Evolutionary conservation across 768 basidiomycete genomes (phyloP).

Genomic region (Trametes elegans): DNA sequence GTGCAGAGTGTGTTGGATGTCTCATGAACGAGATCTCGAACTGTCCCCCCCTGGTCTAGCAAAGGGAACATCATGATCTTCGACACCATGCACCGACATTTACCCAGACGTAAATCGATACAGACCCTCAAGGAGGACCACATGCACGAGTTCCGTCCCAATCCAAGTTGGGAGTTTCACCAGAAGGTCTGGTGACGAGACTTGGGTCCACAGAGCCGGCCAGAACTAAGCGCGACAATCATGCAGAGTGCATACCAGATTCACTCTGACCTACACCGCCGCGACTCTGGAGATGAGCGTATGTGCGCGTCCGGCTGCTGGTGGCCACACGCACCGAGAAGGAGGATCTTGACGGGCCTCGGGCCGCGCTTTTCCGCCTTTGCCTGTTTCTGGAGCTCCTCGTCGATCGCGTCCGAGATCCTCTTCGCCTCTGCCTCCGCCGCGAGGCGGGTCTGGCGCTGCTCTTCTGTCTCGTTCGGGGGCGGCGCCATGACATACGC

Average conservation of each 20-base stretch:
- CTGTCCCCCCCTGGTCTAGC: too few relatives aligned
- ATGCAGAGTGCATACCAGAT: constrained; percentile 29
- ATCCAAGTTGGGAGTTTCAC: too few relatives aligned
- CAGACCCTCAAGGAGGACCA: too few relatives aligned
- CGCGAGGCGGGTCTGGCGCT: constrained; percentile 42
- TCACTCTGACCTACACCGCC: constrained; percentile 30
- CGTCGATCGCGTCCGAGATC: constrained; percentile 50
- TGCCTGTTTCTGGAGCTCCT: constrained; percentile 34
- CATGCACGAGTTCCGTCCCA: too few relatives aligned
- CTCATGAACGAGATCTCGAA: too few relatives aligned
- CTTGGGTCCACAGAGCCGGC: too few relatives aligned
- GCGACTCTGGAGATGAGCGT: background rate
- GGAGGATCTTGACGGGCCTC: constrained; percentile 35
- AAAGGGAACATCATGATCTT: too few relatives aligned
- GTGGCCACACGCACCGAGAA: constrained; percentile 36
- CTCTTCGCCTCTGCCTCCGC: constrained; percentile 55
- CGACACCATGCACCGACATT: too few relatives aligned
- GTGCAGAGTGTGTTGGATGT: too few relatives aligned
- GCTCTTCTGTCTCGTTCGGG: constrained; percentile 48
- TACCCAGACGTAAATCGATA: too few relatives aligned
- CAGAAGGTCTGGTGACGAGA: too few relatives aligned
- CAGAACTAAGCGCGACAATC: too few relatives aligned
- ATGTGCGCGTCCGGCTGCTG: background rate
- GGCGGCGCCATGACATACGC: constrained; percentile 54
- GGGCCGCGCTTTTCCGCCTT: constrained; percentile 27